Evolutionary conservation across 2,329 filamentous ascomycete species (phyloP).

Genomic region (Cercospora zeina): DNA sequence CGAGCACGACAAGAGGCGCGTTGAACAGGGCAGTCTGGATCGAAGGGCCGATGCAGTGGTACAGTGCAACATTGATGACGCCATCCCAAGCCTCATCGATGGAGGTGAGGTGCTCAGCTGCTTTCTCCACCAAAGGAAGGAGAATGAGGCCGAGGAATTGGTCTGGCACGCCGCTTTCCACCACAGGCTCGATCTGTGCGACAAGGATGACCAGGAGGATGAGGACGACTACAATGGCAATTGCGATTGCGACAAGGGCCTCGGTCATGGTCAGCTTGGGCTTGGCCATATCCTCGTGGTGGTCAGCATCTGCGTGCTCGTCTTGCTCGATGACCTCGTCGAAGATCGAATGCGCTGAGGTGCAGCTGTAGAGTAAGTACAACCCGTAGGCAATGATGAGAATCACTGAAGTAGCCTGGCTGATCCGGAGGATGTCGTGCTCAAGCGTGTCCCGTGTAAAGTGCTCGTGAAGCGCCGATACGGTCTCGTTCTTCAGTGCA

Average conservation of each 20-base stretch:
- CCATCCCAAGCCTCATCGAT: constrained; percentile 81
- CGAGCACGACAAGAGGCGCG: constrained; percentile 76
- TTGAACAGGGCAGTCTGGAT: constrained; percentile 89
- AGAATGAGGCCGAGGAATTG: constrained; percentile 70
- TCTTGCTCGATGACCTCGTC: constrained; percentile 61
- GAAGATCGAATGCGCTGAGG: constrained; percentile 74
- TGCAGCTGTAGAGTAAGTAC: constrained; percentile 69
- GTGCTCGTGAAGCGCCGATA: constrained; percentile 34
- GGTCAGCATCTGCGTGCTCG: constrained; percentile 58
- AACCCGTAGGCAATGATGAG: constrained; percentile 65
- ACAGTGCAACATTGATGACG: constrained; percentile 73
- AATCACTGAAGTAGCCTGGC: constrained; percentile 68
- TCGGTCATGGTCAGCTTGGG: constrained; percentile 74
- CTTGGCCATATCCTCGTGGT: constrained; percentile 54
- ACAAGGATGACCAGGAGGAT: constrained; percentile 76
- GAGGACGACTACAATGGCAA: constrained; percentile 68
- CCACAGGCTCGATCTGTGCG: constrained; percentile 64
- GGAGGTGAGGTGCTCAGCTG: constrained; percentile 78
- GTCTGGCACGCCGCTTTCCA: constrained; percentile 53
- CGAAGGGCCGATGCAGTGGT: constrained; percentile 80
- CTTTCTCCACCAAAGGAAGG: constrained; percentile 78
- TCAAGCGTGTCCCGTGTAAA: constrained; percentile 47
- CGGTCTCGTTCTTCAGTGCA: constrained; percentile 29
- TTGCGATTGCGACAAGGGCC: constrained; percentile 62
- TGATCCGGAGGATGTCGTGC: constrained; percentile 62